Evolutionary conservation across 1,284 basidiomycete species (phyloP).

Genomic region (Pterulicium gracile): DNA sequence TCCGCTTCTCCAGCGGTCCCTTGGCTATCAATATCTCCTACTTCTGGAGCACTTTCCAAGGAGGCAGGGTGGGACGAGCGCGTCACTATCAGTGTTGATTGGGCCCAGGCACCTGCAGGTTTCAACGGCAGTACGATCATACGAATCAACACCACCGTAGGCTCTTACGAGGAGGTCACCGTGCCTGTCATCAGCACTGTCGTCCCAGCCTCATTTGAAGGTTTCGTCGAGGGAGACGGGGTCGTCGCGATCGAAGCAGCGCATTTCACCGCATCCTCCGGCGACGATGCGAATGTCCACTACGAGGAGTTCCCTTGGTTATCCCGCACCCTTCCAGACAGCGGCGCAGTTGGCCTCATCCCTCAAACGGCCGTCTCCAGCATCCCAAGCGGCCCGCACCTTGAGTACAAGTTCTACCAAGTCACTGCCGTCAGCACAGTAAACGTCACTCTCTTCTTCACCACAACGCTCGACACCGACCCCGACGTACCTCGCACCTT

Average conservation of each 20-base stretch:
- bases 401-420: slow-evolving; percentile 5
- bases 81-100: slow-evolving; percentile 4
- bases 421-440: background rate
- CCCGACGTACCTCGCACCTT: slow-evolving; percentile 3
- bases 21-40: slow-evolving; percentile 5
- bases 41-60: background rate
- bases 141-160: slow-evolving; percentile 5
- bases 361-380: background rate
- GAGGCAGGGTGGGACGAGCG: slow-evolving; percentile 4
- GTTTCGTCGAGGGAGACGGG: slow-evolving; percentile 6
- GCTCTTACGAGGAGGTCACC: slow-evolving; percentile 7
- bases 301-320: slow-evolving; percentile 6
- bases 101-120: slow-evolving; percentile 4
- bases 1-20: slow-evolving; percentile 2
- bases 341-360: slow-evolving; percentile 5
- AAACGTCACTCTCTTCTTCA: slow-evolving; percentile 6
- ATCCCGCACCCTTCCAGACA: slow-evolving; percentile 4
- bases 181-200: slow-evolving; percentile 4
- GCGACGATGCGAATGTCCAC: background rate
- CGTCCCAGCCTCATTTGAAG: background rate
- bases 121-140: slow-evolving; percentile 6
- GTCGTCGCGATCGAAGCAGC: slow-evolving; percentile 6
- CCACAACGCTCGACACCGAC: slow-evolving; percentile 6
- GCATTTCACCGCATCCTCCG: slow-evolving; percentile 3
- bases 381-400: slow-evolving; percentile 4